Evolutionary conservation across 2,329 filamentous ascomycete species (phyloP), one percentile per base, ranked within the genome.

Genomic region (Trichoderma asperellum): DNA sequence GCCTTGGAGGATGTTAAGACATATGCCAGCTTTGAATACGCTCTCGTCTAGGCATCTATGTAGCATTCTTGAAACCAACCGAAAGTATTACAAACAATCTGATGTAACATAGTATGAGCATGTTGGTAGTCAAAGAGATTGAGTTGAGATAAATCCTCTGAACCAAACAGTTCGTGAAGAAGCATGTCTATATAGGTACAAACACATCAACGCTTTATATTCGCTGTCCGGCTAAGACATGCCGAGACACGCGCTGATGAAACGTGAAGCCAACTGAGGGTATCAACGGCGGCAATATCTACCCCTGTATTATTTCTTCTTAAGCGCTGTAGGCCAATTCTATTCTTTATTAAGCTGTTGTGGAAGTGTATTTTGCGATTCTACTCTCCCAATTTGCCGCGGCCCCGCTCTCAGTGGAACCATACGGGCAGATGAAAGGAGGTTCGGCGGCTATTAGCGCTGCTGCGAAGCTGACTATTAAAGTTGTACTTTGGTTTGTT

Each of bases 371-470:
- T 43, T 34, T 3, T 4, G 7, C 16, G 27, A 40, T 47, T 12
- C 24, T 24, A 18, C 35, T 65, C 35, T 16, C 52, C 14, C 14
- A 29, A n/a, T 35, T 43, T 34, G 29, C 18, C 63, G 63, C 53
- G 40, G 14, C 55, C n/a, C 63, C 63, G 63, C 63, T 66, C 21
- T 43, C 35, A 16, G 29, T 59, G 35, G 21, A 59, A 43, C 57
- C 12, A 1, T 37, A 43, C 7, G 40, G 3, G 18, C 18, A 27
- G 29, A 40, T 34, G 29, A n/a, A 7, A 58, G 10, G 14, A 8
- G 63, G 37, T 29, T 37, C 63, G 63, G 63, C 63, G 55, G 63
- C 53, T 66, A 52, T 49, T 34, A 14, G 21, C 21, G 40, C 32
- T 35, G 53, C 53, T 49, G 37, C 14, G 55, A 49, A 47, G 63